Conservation (phyloP, 495 filamentous ascomycete genomes). For the Aspergillus cavernicola region DNA sequence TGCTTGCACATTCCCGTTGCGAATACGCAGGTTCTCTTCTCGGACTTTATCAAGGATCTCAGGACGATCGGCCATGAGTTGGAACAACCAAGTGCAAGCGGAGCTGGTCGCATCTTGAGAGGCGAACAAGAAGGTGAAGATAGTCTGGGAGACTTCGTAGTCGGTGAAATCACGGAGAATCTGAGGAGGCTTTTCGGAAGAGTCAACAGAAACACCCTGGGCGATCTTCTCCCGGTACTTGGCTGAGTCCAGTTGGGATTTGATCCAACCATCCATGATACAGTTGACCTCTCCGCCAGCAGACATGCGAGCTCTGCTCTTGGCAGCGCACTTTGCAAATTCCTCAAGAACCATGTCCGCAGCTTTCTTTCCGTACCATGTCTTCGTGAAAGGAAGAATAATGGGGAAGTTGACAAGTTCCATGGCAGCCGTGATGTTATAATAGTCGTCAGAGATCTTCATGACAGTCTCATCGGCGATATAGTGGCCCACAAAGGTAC, state of each 20-base stretch:
- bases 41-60: slow-evolving; percentile 87
- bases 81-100: slow-evolving; percentile 92
- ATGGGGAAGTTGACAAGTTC: slow-evolving; percentile 99
- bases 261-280: slow-evolving; percentile 94
- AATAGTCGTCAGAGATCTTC: slow-evolving; percentile 96
- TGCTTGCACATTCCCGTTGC: slow-evolving; percentile 71
- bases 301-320: slow-evolving; percentile 88
- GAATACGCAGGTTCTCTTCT: slow-evolving; percentile 79
- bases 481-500: slow-evolving; percentile 96
- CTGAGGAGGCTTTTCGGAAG: slow-evolving; percentile 72
- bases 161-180: slow-evolving; percentile 85
- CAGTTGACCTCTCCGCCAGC: slow-evolving; percentile 84
- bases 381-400: slow-evolving; percentile 92
- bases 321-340: slow-evolving; percentile 87
- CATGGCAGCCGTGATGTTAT: slow-evolving; percentile 89
- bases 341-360: slow-evolving; percentile 87
- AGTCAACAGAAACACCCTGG: slow-evolving; percentile 62
- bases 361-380: slow-evolving; percentile 96
- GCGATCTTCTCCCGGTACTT: slow-evolving; percentile 70
- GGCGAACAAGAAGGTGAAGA: slow-evolving; percentile 98
- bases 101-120: slow-evolving; percentile 95
- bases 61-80: slow-evolving; percentile 88
- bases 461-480: slow-evolving; percentile 83
- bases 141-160: slow-evolving; percentile 87
- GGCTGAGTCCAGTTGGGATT: slow-evolving; percentile 76